phyloP scores from a whole-genome alignment of 2,329 filamentous ascomycete genomes.

The Xylaria multiplex region DNA sequence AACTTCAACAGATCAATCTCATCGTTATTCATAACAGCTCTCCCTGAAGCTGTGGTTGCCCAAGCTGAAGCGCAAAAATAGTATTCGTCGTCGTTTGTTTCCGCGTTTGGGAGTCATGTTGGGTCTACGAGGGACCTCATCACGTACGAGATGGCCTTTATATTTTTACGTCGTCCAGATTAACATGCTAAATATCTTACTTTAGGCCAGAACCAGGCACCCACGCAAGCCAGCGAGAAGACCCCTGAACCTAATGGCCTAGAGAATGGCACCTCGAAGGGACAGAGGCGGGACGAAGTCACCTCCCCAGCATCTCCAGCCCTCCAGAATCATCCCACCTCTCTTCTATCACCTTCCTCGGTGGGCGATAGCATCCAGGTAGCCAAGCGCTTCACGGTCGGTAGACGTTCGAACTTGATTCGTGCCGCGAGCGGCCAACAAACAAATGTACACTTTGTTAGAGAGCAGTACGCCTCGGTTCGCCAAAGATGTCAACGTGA shows the following conservation, averaged over 20 bases:
- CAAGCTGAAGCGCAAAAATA: conserved; percentile 34
- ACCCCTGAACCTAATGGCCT: conserved; percentile 6
- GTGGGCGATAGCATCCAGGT: conserved; percentile 25
- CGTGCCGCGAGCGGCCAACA: conserved; percentile 22
- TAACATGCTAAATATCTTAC: neutral
- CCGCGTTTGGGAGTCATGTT: conserved; percentile 28
- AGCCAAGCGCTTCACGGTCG: conserved; percentile 19
- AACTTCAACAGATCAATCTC: neutral
- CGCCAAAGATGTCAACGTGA: conserved; percentile 34
- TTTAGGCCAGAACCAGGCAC: conserved; percentile 18
- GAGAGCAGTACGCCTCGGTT: conserved; percentile 33
- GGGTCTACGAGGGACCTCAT: conserved; percentile 24
- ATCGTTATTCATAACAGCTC: conserved; percentile 17
- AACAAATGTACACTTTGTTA: conserved; percentile 24
- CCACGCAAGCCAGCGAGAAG: conserved; percentile 10
- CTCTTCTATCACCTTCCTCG: conserved; percentile 23
- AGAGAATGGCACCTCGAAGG: conserved; percentile 9
- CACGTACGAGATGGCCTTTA: conserved; percentile 21
- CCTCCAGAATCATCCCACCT: conserved; percentile 2
- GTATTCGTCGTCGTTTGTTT: conserved; percentile 24
- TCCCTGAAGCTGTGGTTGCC: conserved; percentile 22
- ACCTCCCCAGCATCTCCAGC: conserved; percentile 1
- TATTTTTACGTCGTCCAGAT: neutral
- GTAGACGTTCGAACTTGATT: conserved; percentile 27
- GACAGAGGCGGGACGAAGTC: neutral